Conservation (phyloP, 495 filamentous ascomycete species). For the Aspergillus haitiensis region DNA sequence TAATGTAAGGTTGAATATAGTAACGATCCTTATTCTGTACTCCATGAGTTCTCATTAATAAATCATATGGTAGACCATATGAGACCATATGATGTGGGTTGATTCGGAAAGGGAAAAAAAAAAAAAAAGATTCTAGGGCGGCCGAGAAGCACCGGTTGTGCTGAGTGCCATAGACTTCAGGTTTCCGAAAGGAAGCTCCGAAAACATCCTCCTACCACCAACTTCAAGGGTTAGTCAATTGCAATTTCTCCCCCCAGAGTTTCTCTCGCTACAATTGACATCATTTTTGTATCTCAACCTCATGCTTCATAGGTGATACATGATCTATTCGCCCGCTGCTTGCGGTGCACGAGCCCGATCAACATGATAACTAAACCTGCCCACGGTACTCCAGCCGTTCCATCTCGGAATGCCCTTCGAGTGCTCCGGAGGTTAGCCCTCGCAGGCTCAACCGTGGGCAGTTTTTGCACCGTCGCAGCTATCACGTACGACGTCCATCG, state of each 20-base stretch:
- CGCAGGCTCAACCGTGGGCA: conserved; percentile 43
- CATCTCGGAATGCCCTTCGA: conserved; percentile 49
- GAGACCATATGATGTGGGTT: conserved; percentile 10
- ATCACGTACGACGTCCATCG: conserved; percentile 48
- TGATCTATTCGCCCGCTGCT: conserved; percentile 14
- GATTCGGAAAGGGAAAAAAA: conserved; percentile 17
- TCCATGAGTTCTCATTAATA: too few species aligned
- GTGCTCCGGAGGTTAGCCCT: conserved; percentile 46
- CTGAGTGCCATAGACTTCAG: conserved; percentile 11
- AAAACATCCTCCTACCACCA: conserved; percentile 3
- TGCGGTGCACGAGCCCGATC: conserved; percentile 29
- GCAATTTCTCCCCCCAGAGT: neutral
- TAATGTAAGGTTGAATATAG: too few species aligned
- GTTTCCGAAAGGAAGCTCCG: conserved; percentile 19
- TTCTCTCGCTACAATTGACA: neutral
- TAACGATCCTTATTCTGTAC: too few species aligned
- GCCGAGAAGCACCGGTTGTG: conserved; percentile 26
- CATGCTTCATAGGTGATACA: conserved; percentile 19
- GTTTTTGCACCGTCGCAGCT: conserved; percentile 43
- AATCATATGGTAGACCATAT: neutral
- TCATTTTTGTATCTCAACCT: neutral
- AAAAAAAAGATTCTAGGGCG: conserved; percentile 20
- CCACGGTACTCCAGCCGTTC: conserved; percentile 35
- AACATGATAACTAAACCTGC: conserved; percentile 39
- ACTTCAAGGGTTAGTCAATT: conserved; percentile 1